Evolutionary conservation across 768 basidiomycete genomes (phyloP).

Genomic region (Myochromella boudieri): DNA sequence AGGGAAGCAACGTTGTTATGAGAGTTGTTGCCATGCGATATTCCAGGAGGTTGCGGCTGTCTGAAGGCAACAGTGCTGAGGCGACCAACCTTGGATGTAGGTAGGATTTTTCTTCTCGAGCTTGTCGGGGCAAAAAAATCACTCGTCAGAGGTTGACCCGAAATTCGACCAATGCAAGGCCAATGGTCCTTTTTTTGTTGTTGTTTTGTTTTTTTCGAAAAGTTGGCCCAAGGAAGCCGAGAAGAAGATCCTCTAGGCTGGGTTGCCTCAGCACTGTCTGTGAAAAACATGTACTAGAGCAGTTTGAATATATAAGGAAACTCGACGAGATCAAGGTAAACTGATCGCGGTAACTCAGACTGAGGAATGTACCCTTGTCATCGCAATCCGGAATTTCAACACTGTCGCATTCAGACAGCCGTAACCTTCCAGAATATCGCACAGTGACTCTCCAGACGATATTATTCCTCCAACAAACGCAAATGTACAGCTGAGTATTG

Average conservation of each 20-base stretch:
- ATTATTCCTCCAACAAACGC: constrained; percentile 80
- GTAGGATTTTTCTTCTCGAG: constrained; percentile 79
- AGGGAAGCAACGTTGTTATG: constrained; percentile 76
- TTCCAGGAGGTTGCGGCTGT: constrained; percentile 69
- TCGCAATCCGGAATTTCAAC: too few species aligned
- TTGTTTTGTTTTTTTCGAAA: too few species aligned
- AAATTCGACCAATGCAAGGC: constrained; percentile 9
- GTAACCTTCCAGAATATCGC: constrained; percentile 64
- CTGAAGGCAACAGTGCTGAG: constrained; percentile 63
- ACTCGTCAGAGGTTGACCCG: constrained; percentile 24
- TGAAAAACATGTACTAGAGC: too few species aligned
- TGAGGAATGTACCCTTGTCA: too few species aligned
- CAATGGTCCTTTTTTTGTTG: too few species aligned
- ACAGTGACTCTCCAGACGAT: constrained; percentile 73
- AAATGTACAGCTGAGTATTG: constrained; percentile 69
- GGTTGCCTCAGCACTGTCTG: too few species aligned
- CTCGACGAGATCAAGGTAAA: too few species aligned
- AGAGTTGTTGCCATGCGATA: constrained; percentile 70
- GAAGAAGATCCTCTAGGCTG: too few species aligned
- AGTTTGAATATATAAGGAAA: too few species aligned
- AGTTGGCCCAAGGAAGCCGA: too few species aligned
- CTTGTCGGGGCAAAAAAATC: constrained; percentile 56
- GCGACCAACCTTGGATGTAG: constrained; percentile 65
- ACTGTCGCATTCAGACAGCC: constrained; percentile 78
- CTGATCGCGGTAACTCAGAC: too few species aligned